Evolutionary conservation across 257 asterid species (phyloP).

Genomic region (Solanum tarapatanum): DNA sequence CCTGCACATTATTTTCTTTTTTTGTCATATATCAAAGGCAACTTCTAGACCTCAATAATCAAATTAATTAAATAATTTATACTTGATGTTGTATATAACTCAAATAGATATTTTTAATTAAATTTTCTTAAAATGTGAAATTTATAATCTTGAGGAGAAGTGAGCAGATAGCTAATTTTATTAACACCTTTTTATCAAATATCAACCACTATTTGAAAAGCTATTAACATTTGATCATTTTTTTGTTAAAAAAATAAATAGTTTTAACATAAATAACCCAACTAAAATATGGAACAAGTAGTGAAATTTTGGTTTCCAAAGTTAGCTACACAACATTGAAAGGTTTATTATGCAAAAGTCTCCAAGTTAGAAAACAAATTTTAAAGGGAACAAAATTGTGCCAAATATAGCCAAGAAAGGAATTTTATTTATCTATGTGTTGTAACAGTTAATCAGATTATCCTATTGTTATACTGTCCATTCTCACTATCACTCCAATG

Average conservation of each 20-base stretch:
- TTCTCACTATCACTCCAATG: too few species aligned
- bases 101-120: not conserved
- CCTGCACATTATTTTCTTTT: not conserved
- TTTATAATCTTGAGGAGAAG: not conserved
- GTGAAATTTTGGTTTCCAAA: too few species aligned
- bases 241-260: not conserved
- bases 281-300: not conserved
- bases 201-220: not conserved
- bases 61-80: not conserved
- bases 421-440: too few species aligned
- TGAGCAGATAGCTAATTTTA: not conserved
- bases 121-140: not conserved
- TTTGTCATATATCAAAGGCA: not conserved
- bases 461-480: too few species aligned
- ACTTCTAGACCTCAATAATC: not conserved
- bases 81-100: not conserved
- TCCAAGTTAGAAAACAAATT: too few species aligned
- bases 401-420: too few species aligned
- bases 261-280: not conserved
- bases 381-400: too few species aligned
- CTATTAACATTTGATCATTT: not conserved
- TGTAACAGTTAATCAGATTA: too few species aligned
- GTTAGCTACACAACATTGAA: too few species aligned
- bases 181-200: not conserved
- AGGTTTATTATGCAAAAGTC: too few species aligned